phyloP scores from a whole-genome alignment of 139 green algal genomes.

The Tetradesmus lagerheimii region DNA sequence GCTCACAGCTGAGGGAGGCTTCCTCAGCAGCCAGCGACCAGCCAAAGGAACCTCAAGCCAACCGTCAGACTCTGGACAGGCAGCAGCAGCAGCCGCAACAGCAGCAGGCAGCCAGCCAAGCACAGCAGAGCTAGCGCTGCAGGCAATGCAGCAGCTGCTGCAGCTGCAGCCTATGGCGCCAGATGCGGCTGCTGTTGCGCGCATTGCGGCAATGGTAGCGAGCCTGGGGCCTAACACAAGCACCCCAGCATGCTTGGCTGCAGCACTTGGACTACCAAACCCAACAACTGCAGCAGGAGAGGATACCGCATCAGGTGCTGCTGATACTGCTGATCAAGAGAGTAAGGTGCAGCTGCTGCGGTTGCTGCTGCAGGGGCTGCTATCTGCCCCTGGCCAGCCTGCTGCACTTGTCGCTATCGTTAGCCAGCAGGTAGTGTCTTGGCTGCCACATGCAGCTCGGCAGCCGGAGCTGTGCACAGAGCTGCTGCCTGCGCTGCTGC shows the following conservation, averaged over 20 bases:
- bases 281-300: background rate
- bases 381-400: background rate
- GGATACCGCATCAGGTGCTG: background rate
- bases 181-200: constrained; percentile 7
- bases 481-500: constrained; percentile 37
- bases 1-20: constrained; percentile 25
- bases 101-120: background rate
- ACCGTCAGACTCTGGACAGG: constrained; percentile 4
- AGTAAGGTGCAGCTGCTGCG: background rate
- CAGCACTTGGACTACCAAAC: background rate
- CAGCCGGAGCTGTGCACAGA: background rate
- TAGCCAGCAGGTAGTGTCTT: constrained; percentile 2
- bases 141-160: constrained; percentile 19
- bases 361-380: background rate
- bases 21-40: constrained; percentile 29
- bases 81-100: constrained; percentile 6
- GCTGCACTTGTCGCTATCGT: background rate
- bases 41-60: background rate
- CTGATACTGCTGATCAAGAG: background rate
- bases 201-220: background rate
- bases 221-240: background rate
- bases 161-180: background rate
- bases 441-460: background rate
- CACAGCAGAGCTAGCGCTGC: constrained; percentile 8
- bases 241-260: background rate